Percentiles rank a stretch among this genome's conserved stretches.
Conservation (phyloP, 192 early-diverging fungal genomes). For the Rhizophagus clarus region DNA sequence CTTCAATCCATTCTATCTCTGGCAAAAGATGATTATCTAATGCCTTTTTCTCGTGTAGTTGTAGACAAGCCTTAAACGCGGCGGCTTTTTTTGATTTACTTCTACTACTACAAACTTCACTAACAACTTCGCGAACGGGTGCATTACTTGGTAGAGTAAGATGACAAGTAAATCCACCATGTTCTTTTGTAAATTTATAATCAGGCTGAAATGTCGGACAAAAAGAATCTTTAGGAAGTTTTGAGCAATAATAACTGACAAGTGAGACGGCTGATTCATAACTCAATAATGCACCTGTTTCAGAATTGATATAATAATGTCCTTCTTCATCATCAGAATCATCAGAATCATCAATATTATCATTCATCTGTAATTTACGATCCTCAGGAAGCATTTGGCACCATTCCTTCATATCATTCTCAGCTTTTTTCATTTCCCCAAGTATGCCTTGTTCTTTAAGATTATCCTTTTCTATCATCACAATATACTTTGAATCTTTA, state of each 20-base stretch:
- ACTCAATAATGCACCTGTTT: conserved; percentile 74
- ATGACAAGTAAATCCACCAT: conserved; percentile 48
- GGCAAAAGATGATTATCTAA: conserved; percentile 80
- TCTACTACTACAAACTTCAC: conserved; percentile 58
- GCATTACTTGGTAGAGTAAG: conserved; percentile 67
- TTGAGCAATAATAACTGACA: conserved; percentile 72
- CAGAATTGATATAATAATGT: conserved; percentile 56
- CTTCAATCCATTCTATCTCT: conserved; percentile 34
- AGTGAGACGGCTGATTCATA: conserved; percentile 65
- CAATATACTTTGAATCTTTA: conserved; percentile 70
- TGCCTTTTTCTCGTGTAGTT: conserved; percentile 65
- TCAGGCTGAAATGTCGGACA: conserved; percentile 53
- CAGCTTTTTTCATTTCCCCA: conserved; percentile 43
- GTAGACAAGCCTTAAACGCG: conserved; percentile 70
- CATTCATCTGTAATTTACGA: conserved; percentile 29
- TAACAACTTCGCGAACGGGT: conserved; percentile 53
- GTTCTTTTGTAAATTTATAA: conserved; percentile 43
- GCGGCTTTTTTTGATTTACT: conserved; percentile 67
- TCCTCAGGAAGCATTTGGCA: conserved; percentile 51
- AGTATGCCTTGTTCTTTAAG: conserved; percentile 39
- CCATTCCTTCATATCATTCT: conserved; percentile 66
- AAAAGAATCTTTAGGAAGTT: conserved; percentile 66
- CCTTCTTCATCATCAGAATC: conserved; percentile 29
- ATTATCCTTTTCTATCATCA: conserved; percentile 66
- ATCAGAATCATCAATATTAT: conserved; percentile 15